These are phyloP conservation scores for Solanum aculeatissimum DNA, from an alignment of 305 asterid species.

Conservation along the genomic window DNA sequence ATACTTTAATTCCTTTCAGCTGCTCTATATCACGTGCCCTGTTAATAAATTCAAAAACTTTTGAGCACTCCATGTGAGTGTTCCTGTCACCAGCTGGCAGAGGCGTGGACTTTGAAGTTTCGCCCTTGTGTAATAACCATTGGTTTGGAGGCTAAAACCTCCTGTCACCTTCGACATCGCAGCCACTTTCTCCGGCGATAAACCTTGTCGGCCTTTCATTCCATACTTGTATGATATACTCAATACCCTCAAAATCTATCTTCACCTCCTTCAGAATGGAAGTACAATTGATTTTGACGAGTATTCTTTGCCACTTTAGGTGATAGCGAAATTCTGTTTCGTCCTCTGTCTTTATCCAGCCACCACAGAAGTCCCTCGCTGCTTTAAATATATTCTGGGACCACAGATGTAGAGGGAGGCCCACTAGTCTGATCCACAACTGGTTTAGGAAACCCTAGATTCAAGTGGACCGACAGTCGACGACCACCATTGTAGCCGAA, in stretches of 20 bases:
- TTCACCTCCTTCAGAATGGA: not conserved
- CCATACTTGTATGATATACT: not conserved
- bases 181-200: not conserved
- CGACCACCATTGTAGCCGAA: not conserved
- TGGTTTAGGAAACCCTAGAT: not conserved
- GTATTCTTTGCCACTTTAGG: not conserved
- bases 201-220: not conserved
- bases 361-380: not conserved
- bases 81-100: not conserved
- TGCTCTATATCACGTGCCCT: not conserved
- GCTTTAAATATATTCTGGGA: not conserved
- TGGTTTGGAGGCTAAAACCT: not conserved
- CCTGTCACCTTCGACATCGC: not conserved
- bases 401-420: not conserved
- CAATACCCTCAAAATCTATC: not conserved
- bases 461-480: not conserved
- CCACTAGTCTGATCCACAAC: not conserved
- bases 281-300: not conserved
- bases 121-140: not conserved
- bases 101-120: not conserved
- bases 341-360: not conserved
- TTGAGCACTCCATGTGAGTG: not conserved
- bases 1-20: not conserved
- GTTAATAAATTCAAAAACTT: not conserved
- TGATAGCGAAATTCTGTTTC: not conserved